Base-by-base conservation (phyloP, 441 rosid species). In the Corymbia citriodora region DNA sequence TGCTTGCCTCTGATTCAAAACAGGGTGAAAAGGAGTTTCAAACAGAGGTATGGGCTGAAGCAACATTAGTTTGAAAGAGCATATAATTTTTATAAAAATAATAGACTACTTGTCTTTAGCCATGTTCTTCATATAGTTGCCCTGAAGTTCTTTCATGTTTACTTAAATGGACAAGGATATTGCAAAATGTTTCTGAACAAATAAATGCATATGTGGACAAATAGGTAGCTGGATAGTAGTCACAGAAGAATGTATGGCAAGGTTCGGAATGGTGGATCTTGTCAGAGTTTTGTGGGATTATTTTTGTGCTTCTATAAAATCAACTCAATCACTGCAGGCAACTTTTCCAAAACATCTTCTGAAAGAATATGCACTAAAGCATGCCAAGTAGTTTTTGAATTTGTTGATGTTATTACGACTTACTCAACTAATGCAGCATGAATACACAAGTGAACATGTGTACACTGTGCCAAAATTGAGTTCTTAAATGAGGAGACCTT, bases 1-100 rank as follows among this genome's bases (percentile, higher is more conserved):
- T 96, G 90, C 99, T 97, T 92, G 99, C 99, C 91, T 94, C 99
- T 88, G 92, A 96, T 93, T 98, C 99, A 72, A 96, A 93, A 87
- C 99, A 98, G 91, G 99, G 99, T 89, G 99, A 97, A 89, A 97
- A 83, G 93, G 99, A 98, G 95, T 98, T 97, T 90, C 97, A 97
- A 88, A 97, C 99, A 17, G 99, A 98, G 99, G 99, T 97, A 94
- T 90, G 89, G 50, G 89, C 61, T 53, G 49, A 53, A 89, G 9
- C 89, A 87, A 21, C 57, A 91, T 89, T 29, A 27, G 50, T 53
- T 27, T 25, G 36, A 36, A 55, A 53, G n/a, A 40, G 86, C 54
- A 8, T 63, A 49, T 54, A 23, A 70, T 55, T 29, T 9, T 50
- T 45, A 52, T 48, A 23, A 81, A 57, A 16, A 55, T 23, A 57